These are phyloP conservation scores for Zea luxurians DNA, from an alignment of 176 grass and related monocot genomes.

Conservation along the genomic window DNA sequence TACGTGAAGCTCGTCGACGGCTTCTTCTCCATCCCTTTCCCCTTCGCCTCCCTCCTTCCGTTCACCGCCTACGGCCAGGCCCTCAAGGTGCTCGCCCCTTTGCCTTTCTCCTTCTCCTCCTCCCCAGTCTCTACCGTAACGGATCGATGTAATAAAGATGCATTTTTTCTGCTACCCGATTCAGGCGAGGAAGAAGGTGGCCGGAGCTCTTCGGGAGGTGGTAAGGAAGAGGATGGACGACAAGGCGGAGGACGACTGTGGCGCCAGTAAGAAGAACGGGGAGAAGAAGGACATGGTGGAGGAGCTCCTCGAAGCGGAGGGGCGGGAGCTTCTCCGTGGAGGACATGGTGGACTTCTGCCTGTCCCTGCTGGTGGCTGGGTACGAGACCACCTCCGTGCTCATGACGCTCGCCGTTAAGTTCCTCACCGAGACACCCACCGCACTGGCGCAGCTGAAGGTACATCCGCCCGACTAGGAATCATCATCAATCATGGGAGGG, in stretches of 20 bases:
- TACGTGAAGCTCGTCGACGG: too few species aligned
- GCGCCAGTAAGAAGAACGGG: neutral
- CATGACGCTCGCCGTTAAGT: slow-evolving; percentile 93
- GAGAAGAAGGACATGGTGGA: slow-evolving; percentile 88
- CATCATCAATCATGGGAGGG: neutral
- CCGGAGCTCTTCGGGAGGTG: slow-evolving; percentile 72
- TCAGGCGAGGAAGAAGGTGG: slow-evolving; percentile 91
- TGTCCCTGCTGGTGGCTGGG: slow-evolving; percentile 79
- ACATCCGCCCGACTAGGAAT: neutral
- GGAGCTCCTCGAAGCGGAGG: slow-evolving; percentile 70
- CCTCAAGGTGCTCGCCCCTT: too few species aligned
- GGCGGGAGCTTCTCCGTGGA: slow-evolving; percentile 75
- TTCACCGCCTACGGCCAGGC: too few species aligned
- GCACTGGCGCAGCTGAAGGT: slow-evolving; percentile 73
- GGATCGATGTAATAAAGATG: slow-evolving; percentile 8
- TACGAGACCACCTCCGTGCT: slow-evolving; percentile 92
- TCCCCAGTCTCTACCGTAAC: too few species aligned
- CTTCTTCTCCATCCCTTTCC: too few species aligned
- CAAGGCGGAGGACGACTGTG: slow-evolving; percentile 19
- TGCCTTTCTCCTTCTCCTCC: too few species aligned
- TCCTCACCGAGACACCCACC: slow-evolving; percentile 75
- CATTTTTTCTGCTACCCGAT: neutral
- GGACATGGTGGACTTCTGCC: slow-evolving; percentile 93
- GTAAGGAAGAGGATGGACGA: slow-evolving; percentile 74
- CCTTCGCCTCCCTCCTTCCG: too few species aligned